These are phyloP conservation scores for Mycosphaerella sp. DNA, from an alignment of 2,329 filamentous ascomycete genomes.

Conservation along the genomic window DNA sequence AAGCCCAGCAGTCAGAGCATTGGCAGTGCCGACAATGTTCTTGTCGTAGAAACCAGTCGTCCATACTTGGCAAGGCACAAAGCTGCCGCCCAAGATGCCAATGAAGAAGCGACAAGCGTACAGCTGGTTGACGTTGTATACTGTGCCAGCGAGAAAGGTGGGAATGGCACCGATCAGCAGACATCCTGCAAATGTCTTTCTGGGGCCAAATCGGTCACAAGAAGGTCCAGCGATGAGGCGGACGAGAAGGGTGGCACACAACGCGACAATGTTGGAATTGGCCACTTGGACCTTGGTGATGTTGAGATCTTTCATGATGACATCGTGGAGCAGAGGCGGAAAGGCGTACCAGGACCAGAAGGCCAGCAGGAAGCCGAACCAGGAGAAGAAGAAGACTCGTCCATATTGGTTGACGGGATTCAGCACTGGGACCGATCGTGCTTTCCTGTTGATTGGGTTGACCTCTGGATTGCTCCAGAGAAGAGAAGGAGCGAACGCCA, in stretches of 20 bases:
- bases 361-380: constrained; percentile 77
- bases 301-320: constrained; percentile 71
- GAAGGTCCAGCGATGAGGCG: constrained; percentile 71
- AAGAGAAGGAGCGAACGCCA: constrained; percentile 20
- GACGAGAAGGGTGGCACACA: constrained; percentile 67
- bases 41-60: constrained; percentile 90
- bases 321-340: constrained; percentile 70
- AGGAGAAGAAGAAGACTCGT: constrained; percentile 84
- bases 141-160: constrained; percentile 72
- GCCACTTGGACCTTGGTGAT: constrained; percentile 66
- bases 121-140: constrained; percentile 62
- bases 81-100: constrained; percentile 69
- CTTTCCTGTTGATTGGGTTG: constrained; percentile 80
- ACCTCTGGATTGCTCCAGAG: constrained; percentile 58
- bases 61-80: constrained; percentile 88
- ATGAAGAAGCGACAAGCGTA: constrained; percentile 72
- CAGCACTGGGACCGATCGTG: constrained; percentile 68
- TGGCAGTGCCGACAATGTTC: constrained; percentile 82
- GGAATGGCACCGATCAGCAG: constrained; percentile 75
- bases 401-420: constrained; percentile 77
- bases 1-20: constrained; percentile 75
- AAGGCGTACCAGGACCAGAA: constrained; percentile 93
- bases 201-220: constrained; percentile 80
- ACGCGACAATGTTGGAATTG: constrained; percentile 85
- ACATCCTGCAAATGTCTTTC: constrained; percentile 69